Base-by-base conservation (phyloP, 2,329 filamentous ascomycete species). In the Diaporthe ilicicola region DNA sequence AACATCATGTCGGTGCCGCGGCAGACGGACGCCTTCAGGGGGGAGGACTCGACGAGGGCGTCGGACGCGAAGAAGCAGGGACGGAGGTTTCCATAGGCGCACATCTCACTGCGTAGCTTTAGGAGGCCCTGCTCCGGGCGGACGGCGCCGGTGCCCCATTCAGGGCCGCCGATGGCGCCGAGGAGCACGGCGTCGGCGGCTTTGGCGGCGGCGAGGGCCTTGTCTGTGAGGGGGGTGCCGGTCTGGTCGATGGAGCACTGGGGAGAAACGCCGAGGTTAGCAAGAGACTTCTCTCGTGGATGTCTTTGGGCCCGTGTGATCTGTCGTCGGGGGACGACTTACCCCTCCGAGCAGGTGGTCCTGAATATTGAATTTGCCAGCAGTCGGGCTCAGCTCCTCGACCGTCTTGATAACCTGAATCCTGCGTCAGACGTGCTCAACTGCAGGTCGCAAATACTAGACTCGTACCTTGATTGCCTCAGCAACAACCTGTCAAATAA, bases 301-400 rank as follows among this genome's bases (percentile, higher is more conserved):
- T 46, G 59, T 64, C 59, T 64, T 46, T 64, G 37, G 59, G 59
- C 59, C 59, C 59, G 59, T 64, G 39, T 64, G 48, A 29, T 51
- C 24, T 15, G 24, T 51, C 24, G 37, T n/a, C 27, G 29, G 32
- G 48, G 55, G 32, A 46, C 74, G 74, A 89, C 93, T 85, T 89
- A 97, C 95, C 78, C 95, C 95, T 78, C 95, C 95, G 70, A 98
- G 89, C 70, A 97, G 87, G 80, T 98, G 94, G 70, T 97, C 90
- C 80, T 97, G 89, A 77, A 98, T 92, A 80, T 96, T 94, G 85
- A 98, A 97, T 78, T 92, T 92, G 81, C 84, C 86, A 67, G 92
- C 88, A 75, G 91, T 89, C 70, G 91, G 87, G 79, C 90, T 91
- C 76, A 86, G 84, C 77, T 91, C 88, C 84, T 97, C 93, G 72